phyloP scores from a whole-genome alignment of 75 land plant species.

The Pinus tabuliformis region DNA sequence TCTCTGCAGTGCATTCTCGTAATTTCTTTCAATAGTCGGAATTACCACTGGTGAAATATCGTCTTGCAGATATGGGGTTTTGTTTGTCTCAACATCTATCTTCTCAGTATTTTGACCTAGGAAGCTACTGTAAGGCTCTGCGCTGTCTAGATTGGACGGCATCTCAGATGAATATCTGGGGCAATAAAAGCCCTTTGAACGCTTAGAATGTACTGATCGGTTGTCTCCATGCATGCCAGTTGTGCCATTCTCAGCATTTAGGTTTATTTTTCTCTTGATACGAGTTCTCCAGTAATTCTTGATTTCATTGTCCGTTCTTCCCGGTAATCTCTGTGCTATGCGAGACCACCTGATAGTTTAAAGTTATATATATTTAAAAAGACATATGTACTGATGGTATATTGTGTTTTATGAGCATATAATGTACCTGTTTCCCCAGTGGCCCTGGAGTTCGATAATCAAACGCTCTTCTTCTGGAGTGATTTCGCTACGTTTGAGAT shows the following conservation, averaged over 20 bases:
- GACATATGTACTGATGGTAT: too few species aligned
- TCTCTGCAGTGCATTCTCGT: too few species aligned
- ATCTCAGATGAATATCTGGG: too few species aligned
- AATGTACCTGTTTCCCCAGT: neutral
- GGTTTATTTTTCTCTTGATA: slow-evolving; percentile 3
- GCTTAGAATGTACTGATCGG: too few species aligned
- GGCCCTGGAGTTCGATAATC: neutral
- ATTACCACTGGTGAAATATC: too few species aligned
- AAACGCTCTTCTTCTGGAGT: neutral
- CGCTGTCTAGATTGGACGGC: neutral
- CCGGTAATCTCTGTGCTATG: slow-evolving; percentile 3
- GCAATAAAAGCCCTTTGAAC: neutral
- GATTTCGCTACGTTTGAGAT: neutral
- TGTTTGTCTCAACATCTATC: neutral
- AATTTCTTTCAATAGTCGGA: too few species aligned
- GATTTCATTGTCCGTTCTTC: slow-evolving; percentile 16
- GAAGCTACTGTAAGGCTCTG: neutral
- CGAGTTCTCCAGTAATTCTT: slow-evolving; percentile 16
- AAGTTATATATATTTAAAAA: too few species aligned
- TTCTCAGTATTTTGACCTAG: neutral
- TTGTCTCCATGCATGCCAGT: neutral
- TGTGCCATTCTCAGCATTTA: neutral
- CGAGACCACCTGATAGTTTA: neutral
- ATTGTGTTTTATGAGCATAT: too few species aligned
- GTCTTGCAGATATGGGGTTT: too few species aligned